phyloP scores from a whole-genome alignment of 1,284 basidiomycete genomes.

The Marasmius tenuissimus region DNA sequence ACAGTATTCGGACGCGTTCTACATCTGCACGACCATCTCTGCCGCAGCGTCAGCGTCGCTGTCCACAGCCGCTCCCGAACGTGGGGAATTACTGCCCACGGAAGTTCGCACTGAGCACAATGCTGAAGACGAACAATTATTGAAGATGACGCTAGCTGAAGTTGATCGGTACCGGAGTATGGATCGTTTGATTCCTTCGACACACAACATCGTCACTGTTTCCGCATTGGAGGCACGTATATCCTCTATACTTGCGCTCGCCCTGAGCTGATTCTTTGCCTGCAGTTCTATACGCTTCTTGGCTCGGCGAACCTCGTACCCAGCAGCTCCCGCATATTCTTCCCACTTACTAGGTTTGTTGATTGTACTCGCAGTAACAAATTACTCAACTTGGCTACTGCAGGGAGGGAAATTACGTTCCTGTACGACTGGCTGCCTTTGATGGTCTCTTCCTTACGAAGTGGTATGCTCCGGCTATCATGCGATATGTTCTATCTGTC shows the following conservation, averaged over 20 bases:
- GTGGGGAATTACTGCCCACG: constrained; percentile 70
- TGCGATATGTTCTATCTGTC: constrained; percentile 89
- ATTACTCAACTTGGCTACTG: constrained; percentile 5
- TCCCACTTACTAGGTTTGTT: constrained; percentile 84
- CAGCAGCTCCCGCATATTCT: constrained; percentile 80
- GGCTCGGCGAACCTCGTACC: constrained; percentile 81
- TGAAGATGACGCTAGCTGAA: constrained; percentile 75
- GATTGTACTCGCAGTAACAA: constrained; percentile 1
- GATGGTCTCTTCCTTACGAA: constrained; percentile 92
- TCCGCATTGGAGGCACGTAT: constrained; percentile 80
- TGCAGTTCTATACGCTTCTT: constrained; percentile 80
- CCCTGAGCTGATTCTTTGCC: constrained; percentile 6
- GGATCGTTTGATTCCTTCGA: constrained; percentile 93
- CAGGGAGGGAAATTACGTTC: constrained; percentile 91
- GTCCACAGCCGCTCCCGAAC: constrained; percentile 71
- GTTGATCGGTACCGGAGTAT: constrained; percentile 92
- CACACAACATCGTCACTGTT: constrained; percentile 91
- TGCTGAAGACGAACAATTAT: constrained; percentile 62
- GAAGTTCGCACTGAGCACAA: constrained; percentile 67
- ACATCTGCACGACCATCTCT: constrained; percentile 86
- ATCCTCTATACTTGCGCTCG: constrained; percentile 8
- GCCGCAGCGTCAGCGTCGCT: constrained; percentile 79
- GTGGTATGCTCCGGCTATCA: constrained; percentile 82
- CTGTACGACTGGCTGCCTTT: constrained; percentile 90
- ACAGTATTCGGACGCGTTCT: constrained; percentile 89